Conservation (phyloP, 352 stramenopile species). For the Phytophthora syringae region DNA sequence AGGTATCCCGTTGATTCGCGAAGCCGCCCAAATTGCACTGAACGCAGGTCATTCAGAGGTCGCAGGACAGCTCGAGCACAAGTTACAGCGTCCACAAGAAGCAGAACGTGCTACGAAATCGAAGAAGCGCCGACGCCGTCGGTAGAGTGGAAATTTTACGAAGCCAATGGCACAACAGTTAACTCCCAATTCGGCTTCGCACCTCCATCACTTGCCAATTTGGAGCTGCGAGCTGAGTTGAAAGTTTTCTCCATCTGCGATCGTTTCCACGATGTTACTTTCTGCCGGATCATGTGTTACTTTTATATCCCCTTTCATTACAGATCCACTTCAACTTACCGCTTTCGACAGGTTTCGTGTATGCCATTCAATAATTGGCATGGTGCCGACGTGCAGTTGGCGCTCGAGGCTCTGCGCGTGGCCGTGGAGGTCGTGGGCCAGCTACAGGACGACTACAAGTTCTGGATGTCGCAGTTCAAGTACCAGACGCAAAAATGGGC, state of each 20-base stretch:
- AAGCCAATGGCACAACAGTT: too few relatives aligned
- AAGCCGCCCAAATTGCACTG: conserved; percentile 15
- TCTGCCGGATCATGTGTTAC: too few relatives aligned
- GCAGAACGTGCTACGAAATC: conserved; percentile 6
- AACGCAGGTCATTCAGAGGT: conserved; percentile 13
- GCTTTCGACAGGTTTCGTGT: background rate
- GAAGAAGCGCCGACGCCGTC: conserved; percentile 17
- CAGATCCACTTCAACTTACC: background rate
- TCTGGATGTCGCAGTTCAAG: conserved; percentile 10
- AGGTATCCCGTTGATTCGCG: conserved; percentile 14
- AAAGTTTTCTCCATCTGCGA: too few relatives aligned
- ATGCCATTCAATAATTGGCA: background rate
- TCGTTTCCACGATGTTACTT: too few relatives aligned
- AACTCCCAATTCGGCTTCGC: too few relatives aligned
- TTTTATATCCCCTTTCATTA: conserved; percentile 1
- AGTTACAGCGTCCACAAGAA: conserved; percentile 18
- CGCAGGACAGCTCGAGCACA: conserved; percentile 6
- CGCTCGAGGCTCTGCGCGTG: background rate
- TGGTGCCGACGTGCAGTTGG: background rate
- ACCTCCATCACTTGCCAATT: too few relatives aligned
- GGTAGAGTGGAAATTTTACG: background rate
- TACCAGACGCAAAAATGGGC: background rate
- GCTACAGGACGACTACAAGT: background rate
- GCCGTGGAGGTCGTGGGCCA: background rate
- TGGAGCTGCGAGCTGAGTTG: too few relatives aligned